These are phyloP conservation scores for Fonsecaea multimorphosa DNA, from an alignment of 2,329 filamentous ascomycete genomes.

Conservation along the genomic window DNA sequence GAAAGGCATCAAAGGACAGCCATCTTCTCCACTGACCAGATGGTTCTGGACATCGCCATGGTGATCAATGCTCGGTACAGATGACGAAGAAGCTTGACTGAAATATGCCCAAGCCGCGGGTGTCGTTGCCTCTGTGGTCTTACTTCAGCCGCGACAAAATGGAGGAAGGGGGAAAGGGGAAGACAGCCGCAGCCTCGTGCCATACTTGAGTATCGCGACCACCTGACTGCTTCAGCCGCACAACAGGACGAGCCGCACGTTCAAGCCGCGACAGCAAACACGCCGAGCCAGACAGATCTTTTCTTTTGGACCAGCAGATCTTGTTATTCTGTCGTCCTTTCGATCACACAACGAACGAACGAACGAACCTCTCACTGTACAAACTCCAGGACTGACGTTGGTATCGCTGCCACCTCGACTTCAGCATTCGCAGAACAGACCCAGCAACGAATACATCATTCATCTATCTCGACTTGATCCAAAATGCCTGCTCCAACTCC, in stretches of 20 bases:
- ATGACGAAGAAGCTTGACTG: background rate
- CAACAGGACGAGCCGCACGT: background rate
- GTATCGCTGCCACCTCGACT: background rate
- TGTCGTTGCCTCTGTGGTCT: background rate
- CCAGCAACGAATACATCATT: background rate
- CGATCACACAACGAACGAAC: background rate
- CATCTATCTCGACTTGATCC: background rate
- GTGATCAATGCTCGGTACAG: background rate
- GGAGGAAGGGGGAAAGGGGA: background rate
- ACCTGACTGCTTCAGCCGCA: background rate
- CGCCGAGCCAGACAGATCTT: background rate
- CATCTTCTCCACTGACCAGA: background rate
- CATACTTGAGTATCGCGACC: background rate
- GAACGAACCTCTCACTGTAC: background rate
- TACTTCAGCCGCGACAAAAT: background rate
- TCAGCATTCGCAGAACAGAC: background rate
- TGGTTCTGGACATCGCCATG: background rate
- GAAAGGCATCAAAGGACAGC: background rate
- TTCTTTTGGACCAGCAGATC: background rate
- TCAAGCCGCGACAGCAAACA: conserved; percentile 5
- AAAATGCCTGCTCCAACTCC: background rate
- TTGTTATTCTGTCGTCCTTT: background rate
- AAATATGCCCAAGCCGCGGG: background rate
- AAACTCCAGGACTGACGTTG: background rate
- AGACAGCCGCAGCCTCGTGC: background rate